These are phyloP conservation scores for Aphanomyces cochlioides DNA, from an alignment of 352 stramenopile species.

Conservation along the genomic window DNA sequence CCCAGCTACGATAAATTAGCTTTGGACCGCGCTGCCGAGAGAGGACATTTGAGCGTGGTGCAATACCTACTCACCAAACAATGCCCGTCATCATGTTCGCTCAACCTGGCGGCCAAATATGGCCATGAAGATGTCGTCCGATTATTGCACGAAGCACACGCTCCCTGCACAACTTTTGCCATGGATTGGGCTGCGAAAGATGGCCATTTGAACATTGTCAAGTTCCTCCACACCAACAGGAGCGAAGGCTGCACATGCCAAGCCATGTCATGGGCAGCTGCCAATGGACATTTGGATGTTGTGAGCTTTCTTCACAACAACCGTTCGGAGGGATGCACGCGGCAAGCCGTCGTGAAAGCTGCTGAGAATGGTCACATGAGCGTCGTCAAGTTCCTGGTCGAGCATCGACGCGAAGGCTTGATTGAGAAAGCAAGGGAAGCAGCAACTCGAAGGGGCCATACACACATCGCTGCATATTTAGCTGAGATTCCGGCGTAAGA, in stretches of 20 bases:
- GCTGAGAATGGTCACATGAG: conserved; percentile 17
- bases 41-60: conserved; percentile 15
- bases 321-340: conserved; percentile 29
- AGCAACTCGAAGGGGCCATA: conserved; percentile 7
- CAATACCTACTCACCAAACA: conserved; percentile 6
- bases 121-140: conserved; percentile 31
- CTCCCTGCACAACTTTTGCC: conserved; percentile 26
- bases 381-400: conserved; percentile 30
- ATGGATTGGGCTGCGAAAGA: conserved; percentile 32
- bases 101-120: conserved; percentile 32
- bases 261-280: conserved; percentile 30
- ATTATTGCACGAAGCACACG: conserved; percentile 27
- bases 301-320: conserved; percentile 33
- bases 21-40: not conserved
- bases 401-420: conserved; percentile 28
- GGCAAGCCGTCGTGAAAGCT: conserved; percentile 24
- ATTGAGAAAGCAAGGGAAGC: conserved; percentile 21
- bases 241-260: conserved; percentile 26
- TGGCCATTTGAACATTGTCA: conserved; percentile 30
- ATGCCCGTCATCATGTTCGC: conserved; percentile 11
- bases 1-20: not conserved
- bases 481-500: not conserved
- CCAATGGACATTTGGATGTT: conserved; percentile 17
- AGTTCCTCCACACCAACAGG: conserved; percentile 31
- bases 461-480: conserved; percentile 31